phyloP scores from a whole-genome alignment of 176 grass and related monocot genomes.

The Aegilops sharonensis region DNA sequence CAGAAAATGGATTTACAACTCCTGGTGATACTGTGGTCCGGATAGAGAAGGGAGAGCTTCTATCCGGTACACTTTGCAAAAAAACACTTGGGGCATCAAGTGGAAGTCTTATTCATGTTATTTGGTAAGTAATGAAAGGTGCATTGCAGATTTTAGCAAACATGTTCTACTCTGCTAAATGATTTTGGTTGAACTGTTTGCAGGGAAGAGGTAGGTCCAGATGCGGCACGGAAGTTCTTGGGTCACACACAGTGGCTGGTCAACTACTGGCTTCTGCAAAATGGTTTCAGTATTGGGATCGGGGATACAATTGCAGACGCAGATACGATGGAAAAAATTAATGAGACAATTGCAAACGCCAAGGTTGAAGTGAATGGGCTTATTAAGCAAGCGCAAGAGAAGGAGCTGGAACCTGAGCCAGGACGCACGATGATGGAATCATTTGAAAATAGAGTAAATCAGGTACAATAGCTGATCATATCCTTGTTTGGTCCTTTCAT shows the following conservation, averaged over 20 bases:
- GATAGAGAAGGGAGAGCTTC: conserved; percentile 93
- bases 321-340: conserved; percentile 86
- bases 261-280: conserved; percentile 95
- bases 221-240: conserved; percentile 95
- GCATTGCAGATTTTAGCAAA: neutral
- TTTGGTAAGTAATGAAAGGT: conserved; percentile 61
- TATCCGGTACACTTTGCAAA: conserved; percentile 92
- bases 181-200: conserved; percentile 7
- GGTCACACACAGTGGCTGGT: conserved; percentile 97
- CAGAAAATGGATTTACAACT: conserved; percentile 80
- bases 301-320: conserved; percentile 99
- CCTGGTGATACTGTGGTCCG: conserved; percentile 92
- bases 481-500: conserved; percentile 8
- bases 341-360: conserved; percentile 74
- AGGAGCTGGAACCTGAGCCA: conserved; percentile 83
- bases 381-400: conserved; percentile 67
- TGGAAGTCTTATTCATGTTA: conserved; percentile 97
- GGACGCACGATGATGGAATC: conserved; percentile 98
- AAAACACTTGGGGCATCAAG: conserved; percentile 64
- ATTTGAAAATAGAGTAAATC: conserved; percentile 96
- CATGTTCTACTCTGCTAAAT: neutral
- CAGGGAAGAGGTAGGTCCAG: conserved; percentile 98
- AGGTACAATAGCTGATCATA: conserved; percentile 44
- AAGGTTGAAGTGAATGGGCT: conserved; percentile 90
- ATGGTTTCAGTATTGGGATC: conserved; percentile 96